Conservation (phyloP, 2,329 filamentous ascomycete species). For the Cryoendolithus antarcticus region DNA sequence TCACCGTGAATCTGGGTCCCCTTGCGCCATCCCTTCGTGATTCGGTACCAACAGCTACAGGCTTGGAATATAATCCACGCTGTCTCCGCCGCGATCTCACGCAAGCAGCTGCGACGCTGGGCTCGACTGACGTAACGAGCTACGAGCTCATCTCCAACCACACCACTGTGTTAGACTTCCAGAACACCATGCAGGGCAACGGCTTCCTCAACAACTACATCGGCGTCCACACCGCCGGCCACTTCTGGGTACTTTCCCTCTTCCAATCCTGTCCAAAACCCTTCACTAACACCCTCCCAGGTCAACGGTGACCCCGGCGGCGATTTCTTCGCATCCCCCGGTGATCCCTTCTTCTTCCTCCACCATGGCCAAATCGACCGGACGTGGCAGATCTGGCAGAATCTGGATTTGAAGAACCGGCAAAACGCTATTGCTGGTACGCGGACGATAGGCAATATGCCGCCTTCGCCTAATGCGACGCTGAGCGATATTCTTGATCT, state of each 20-base stretch:
- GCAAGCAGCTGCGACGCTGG: slow-evolving; percentile 6
- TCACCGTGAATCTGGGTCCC: slow-evolving; percentile 36
- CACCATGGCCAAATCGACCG: slow-evolving; percentile 39
- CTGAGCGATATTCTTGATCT: slow-evolving; percentile 30
- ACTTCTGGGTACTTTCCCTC: slow-evolving; percentile 23
- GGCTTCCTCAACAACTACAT: slow-evolving; percentile 8
- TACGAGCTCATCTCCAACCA: slow-evolving; percentile 11
- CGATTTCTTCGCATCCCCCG: slow-evolving; percentile 33
- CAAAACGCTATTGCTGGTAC: slow-evolving; percentile 29
- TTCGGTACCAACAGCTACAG: slow-evolving; percentile 20
- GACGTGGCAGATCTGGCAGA: slow-evolving; percentile 41
- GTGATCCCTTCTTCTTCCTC: slow-evolving; percentile 36
- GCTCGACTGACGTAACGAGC: slow-evolving; percentile 9
- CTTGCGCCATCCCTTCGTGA: slow-evolving; percentile 27
- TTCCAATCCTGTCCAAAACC: too few species aligned
- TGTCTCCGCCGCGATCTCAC: slow-evolving; percentile 29
- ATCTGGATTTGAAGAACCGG: slow-evolving; percentile 25
- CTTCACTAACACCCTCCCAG: slow-evolving; percentile 2
- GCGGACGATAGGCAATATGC: slow-evolving; percentile 31
- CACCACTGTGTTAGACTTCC: slow-evolving; percentile 12
- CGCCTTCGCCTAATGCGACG: slow-evolving; percentile 30
- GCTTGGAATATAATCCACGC: slow-evolving; percentile 20
- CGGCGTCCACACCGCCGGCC: slow-evolving; percentile 34
- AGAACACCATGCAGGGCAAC: slow-evolving; percentile 16
- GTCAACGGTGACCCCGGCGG: slow-evolving; percentile 19